Percentiles rank a stretch among this genome's conserved stretches.
Conservation (phyloP, 2,329 filamentous ascomycete genomes). For the Herpotrichia juniperi region DNA sequence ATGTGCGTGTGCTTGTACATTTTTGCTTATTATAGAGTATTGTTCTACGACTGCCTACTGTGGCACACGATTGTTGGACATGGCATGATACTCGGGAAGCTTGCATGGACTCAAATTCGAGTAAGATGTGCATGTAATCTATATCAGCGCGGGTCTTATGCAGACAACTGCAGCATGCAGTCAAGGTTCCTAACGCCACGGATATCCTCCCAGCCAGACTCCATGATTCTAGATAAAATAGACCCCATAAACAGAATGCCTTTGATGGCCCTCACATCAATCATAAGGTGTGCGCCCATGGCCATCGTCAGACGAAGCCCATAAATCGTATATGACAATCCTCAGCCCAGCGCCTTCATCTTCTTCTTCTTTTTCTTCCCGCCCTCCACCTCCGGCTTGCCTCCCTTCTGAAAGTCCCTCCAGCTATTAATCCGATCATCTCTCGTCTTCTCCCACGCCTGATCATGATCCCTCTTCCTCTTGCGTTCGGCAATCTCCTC, state of each 20-base stretch:
- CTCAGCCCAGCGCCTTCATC: slow-evolving; percentile 58
- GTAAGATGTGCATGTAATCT: neutral
- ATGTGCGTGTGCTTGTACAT: too few species aligned
- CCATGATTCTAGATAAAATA: neutral
- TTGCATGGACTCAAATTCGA: neutral
- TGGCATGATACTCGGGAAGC: too few species aligned
- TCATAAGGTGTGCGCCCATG: neutral
- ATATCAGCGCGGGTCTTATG: neutral
- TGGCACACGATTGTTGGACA: too few species aligned
- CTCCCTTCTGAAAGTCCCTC: slow-evolving; percentile 83
- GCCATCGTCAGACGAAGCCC: neutral
- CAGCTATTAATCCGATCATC: slow-evolving; percentile 93
- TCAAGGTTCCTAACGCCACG: neutral
- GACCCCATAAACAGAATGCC: neutral
- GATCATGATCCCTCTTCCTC: slow-evolving; percentile 79
- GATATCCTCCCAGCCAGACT: slow-evolving; percentile 1
- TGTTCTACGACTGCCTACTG: too few species aligned
- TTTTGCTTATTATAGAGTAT: too few species aligned
- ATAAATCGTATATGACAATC: neutral
- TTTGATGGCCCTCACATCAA: neutral
- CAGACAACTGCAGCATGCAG: neutral
- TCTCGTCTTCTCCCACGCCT: slow-evolving; percentile 92
- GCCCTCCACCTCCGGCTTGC: slow-evolving; percentile 55
- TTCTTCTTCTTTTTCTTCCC: slow-evolving; percentile 56
- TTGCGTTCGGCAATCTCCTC: slow-evolving; percentile 74